Conservation (phyloP, 164 flowering plant genomes). For the Vitis labrusca region DNA sequence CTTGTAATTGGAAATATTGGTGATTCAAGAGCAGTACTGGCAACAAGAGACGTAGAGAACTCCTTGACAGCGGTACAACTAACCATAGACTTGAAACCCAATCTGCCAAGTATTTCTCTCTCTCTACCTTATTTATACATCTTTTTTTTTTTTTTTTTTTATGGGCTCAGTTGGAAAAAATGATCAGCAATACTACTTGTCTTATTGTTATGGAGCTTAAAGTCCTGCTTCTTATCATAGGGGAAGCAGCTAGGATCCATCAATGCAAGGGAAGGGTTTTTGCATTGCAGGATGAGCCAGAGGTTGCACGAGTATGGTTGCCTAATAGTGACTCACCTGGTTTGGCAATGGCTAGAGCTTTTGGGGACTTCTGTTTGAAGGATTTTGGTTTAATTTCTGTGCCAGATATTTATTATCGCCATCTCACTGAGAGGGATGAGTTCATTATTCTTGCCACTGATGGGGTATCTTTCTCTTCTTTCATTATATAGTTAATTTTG, state of each 20-base stretch:
- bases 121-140: background rate
- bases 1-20: slow-evolving; percentile 69
- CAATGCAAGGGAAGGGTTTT: slow-evolving; percentile 41
- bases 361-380: slow-evolving; percentile 77
- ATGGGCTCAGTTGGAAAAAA: no score
- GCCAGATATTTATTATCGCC: slow-evolving; percentile 60
- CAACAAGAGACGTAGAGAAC: slow-evolving; percentile 52
- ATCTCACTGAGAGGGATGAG: slow-evolving; percentile 53
- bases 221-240: slow-evolving; percentile 7
- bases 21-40: slow-evolving; percentile 70
- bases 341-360: slow-evolving; percentile 79
- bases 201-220: background rate
- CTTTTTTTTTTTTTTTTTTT: no score
- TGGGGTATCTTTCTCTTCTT: slow-evolving; percentile 49
- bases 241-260: slow-evolving; percentile 38
- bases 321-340: slow-evolving; percentile 86
- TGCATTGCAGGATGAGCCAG: slow-evolving; percentile 41
- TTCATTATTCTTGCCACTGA: slow-evolving; percentile 69
- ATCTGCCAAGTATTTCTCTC: slow-evolving; percentile 52
- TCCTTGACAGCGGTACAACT: slow-evolving; percentile 52
- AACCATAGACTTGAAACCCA: slow-evolving; percentile 78
- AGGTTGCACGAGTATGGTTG: slow-evolving; percentile 72
- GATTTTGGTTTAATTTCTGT: slow-evolving; percentile 74
- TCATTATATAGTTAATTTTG: background rate
- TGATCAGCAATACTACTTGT: background rate